Base-by-base conservation (phyloP, 208 protist species). In the Plasmodiophora brassicae region DNA sequence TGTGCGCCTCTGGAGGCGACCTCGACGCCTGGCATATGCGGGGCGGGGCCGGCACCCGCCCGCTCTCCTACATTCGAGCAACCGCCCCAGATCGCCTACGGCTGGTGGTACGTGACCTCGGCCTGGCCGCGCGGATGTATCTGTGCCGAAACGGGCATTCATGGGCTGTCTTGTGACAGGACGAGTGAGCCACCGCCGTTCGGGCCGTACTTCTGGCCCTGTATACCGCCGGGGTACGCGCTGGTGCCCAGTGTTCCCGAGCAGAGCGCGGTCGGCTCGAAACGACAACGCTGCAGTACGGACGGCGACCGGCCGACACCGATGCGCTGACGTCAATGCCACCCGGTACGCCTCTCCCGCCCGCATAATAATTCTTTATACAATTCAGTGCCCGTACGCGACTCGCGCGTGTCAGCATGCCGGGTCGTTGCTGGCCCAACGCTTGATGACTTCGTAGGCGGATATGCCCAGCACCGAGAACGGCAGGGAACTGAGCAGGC, bases 361-460 rank as follows among this genome's bases (percentile, higher is more conserved):
- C n/a, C n/a, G n/a, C n/a, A n/a, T n/a, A n/a, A n/a, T n/a, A n/a
- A n/a, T n/a, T n/a, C n/a, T n/a, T n/a, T n/a, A n/a, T n/a, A n/a
- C n/a, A n/a, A n/a, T n/a, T n/a, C n/a, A n/a, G n/a, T n/a, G n/a
- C n/a, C n/a, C n/a, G n/a, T n/a, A n/a, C n/a, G n/a, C n/a, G n/a
- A n/a, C n/a, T n/a, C n/a, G n/a, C n/a, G n/a, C n/a, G n/a, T 36
- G 65, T 78, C 65, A 78, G n/a, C 20, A 32, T 36, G 32, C 32
- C 41, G 32, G 65, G 20, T 78, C 65, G 20, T 5, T 32, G n/a
- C 32, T 32, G 5, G 65, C 65, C 65, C 32, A 44, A 32, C 65
- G 65, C n/a, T 78, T 78, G 65, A 78, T 78, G n/a, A 78, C 32
- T 78, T 78, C 65, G 41, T 78, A 78, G 5, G 32, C 65, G n/a